Evolutionary conservation across 768 basidiomycete species (phyloP).

Genomic region (Myochromella boudieri): DNA sequence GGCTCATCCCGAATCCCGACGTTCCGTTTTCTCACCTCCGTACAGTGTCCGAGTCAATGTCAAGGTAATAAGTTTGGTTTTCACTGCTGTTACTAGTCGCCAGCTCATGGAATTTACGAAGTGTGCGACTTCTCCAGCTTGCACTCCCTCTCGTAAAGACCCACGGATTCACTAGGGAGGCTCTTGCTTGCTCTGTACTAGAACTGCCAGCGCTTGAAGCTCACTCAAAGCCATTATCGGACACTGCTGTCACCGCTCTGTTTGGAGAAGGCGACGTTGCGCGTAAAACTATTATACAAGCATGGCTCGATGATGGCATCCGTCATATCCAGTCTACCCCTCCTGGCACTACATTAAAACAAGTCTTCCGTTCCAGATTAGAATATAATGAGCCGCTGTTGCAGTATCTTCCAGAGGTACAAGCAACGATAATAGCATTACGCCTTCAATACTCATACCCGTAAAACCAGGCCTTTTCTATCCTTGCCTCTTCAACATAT

Average conservation of each 20-base stretch:
- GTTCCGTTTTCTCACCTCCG: slow-evolving; percentile 22
- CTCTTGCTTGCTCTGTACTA: slow-evolving; percentile 65
- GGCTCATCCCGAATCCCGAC: slow-evolving; percentile 16
- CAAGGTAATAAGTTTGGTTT: slow-evolving; percentile 12
- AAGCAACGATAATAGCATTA: background rate
- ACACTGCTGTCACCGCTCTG: slow-evolving; percentile 66
- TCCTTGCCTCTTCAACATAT: slow-evolving; percentile 55
- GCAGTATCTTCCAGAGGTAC: slow-evolving; percentile 64
- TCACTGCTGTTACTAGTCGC: background rate
- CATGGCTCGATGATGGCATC: slow-evolving; percentile 73
- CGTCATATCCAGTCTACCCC: slow-evolving; percentile 41
- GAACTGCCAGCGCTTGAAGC: slow-evolving; percentile 44
- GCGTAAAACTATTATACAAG: slow-evolving; percentile 59
- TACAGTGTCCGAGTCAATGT: slow-evolving; percentile 19
- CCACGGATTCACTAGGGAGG: slow-evolving; percentile 74
- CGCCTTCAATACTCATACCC: background rate
- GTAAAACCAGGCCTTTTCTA: slow-evolving; percentile 68
- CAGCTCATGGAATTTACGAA: slow-evolving; percentile 10
- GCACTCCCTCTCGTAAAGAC: slow-evolving; percentile 63
- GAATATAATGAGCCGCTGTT: slow-evolving; percentile 69
- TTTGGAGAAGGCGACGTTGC: slow-evolving; percentile 74
- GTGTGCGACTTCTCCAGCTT: slow-evolving; percentile 50
- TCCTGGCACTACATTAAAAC: slow-evolving; percentile 36
- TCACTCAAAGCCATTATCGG: slow-evolving; percentile 62
- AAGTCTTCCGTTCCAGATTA: slow-evolving; percentile 57